Evolutionary conservation across 305 asterid genomes (phyloP).

Genomic region (Striga hermonthica): DNA sequence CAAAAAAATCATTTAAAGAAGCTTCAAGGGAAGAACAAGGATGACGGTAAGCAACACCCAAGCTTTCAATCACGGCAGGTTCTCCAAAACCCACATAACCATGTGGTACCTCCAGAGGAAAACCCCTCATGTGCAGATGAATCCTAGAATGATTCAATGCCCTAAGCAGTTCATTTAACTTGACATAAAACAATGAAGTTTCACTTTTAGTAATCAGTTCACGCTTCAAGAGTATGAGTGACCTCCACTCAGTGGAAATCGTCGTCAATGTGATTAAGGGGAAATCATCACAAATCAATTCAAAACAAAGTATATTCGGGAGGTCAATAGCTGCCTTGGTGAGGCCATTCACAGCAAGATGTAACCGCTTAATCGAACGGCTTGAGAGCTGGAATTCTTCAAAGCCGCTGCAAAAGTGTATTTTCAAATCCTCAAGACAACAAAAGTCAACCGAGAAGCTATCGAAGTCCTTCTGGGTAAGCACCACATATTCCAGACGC

Average conservation of each 20-base stretch:
- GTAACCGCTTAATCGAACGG: not conserved
- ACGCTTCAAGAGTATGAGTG: not conserved
- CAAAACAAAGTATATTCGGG: not conserved
- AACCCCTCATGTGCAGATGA: not conserved
- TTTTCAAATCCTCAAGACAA: not conserved
- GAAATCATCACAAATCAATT: not conserved
- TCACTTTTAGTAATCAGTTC: not conserved
- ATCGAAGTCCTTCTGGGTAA: not conserved
- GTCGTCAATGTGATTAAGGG: not conserved
- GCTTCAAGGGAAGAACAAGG: not conserved
- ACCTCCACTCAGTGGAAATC: not conserved
- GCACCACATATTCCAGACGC: not conserved
- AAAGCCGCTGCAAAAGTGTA: not conserved
- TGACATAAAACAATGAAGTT: not conserved
- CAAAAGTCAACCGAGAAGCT: not conserved
- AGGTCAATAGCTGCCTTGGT: not conserved
- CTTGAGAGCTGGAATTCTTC: conserved; percentile 1
- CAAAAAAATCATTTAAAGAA: not conserved
- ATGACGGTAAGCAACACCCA: not conserved
- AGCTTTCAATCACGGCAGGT: not conserved
- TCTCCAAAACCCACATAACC: not conserved
- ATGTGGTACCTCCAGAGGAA: not conserved
- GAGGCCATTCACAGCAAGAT: not conserved
- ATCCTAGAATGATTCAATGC: not conserved
- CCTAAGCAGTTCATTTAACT: not conserved